Evolutionary conservation across 2,329 filamentous ascomycete genomes (phyloP).

Genomic region (Paraconiothyrium brasiliense): DNA sequence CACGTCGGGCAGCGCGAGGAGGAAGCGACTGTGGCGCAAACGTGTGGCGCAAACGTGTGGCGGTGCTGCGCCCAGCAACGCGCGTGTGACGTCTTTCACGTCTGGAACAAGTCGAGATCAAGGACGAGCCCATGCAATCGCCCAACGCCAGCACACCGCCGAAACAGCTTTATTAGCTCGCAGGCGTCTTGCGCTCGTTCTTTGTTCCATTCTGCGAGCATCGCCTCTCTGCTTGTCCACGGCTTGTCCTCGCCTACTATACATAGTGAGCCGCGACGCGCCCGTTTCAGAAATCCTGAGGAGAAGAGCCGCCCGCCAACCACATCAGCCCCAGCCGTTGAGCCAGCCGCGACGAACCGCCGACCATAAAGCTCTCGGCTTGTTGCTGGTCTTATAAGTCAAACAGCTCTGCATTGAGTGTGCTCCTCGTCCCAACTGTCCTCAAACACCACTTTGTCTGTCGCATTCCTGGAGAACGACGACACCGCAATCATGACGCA

Average conservation of each 20-base stretch:
- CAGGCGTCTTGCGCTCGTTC: slow-evolving; percentile 21
- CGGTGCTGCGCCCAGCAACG: slow-evolving; percentile 19
- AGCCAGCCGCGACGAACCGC: slow-evolving; percentile 34
- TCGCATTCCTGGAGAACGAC: slow-evolving; percentile 15
- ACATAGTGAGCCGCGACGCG: slow-evolving; percentile 48
- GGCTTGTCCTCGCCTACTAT: slow-evolving; percentile 41
- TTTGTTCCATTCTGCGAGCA: not conserved
- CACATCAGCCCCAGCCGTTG: slow-evolving; percentile 32
- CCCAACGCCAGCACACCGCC: slow-evolving; percentile 36
- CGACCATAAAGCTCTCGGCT: slow-evolving; percentile 21
- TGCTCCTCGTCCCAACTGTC: slow-evolving; percentile 13
- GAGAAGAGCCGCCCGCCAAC: slow-evolving; percentile 43
- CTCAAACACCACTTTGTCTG: slow-evolving; percentile 16
- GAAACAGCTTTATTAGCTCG: not conserved
- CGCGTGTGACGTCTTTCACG: slow-evolving; percentile 29
- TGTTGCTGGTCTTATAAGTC: slow-evolving; percentile 32
- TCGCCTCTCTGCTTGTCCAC: slow-evolving; percentile 10
- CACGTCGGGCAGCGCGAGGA: slow-evolving; percentile 19
- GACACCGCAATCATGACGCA: slow-evolving; percentile 53
- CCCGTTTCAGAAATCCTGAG: slow-evolving; percentile 49
- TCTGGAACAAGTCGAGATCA: slow-evolving; percentile 34
- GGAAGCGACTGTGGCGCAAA: not conserved
- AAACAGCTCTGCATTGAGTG: slow-evolving; percentile 16
- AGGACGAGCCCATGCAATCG: slow-evolving; percentile 29
- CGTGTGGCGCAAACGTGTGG: slow-evolving; percentile 26